Conservation (phyloP, 208 protist genomes). For the Trypanosoma melophagium region DNA sequence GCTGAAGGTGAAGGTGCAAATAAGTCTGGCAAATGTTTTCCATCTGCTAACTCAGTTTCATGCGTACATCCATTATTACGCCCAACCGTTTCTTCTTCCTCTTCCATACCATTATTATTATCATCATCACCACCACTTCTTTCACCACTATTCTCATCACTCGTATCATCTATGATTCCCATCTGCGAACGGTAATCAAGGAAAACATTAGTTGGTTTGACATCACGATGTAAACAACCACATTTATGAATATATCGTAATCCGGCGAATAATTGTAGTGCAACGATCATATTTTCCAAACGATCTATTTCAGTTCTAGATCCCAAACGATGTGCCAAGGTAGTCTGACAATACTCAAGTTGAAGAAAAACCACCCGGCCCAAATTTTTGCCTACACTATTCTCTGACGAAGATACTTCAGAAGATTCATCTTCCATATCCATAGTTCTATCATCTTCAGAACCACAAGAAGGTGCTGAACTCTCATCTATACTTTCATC, state of each 20-base stretch:
- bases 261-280: constrained; percentile 55
- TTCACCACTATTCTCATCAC: constrained; percentile 34
- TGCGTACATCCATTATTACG: background rate
- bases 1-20: constrained; percentile 1
- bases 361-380: constrained; percentile 79
- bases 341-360: constrained; percentile 85
- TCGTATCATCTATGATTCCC: constrained; percentile 9
- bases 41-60: background rate
- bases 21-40: background rate
- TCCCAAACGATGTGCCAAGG: constrained; percentile 60
- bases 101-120: constrained; percentile 3
- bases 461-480: background rate
- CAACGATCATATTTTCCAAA: constrained; percentile 77
- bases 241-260: constrained; percentile 70
- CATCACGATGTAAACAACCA: constrained; percentile 76
- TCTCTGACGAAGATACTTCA: constrained; percentile 11
- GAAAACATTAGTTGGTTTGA: constrained; percentile 89
- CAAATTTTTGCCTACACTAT: background rate
- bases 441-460: background rate
- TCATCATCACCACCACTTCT: background rate
- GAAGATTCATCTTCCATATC: constrained; percentile 24
- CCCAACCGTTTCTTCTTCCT: background rate
- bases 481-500: constrained; percentile 19
- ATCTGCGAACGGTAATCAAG: constrained; percentile 74
- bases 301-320: constrained; percentile 51